phyloP scores from a whole-genome alignment of 495 filamentous ascomycete species.

The Penicillium robsamsonii region DNA sequence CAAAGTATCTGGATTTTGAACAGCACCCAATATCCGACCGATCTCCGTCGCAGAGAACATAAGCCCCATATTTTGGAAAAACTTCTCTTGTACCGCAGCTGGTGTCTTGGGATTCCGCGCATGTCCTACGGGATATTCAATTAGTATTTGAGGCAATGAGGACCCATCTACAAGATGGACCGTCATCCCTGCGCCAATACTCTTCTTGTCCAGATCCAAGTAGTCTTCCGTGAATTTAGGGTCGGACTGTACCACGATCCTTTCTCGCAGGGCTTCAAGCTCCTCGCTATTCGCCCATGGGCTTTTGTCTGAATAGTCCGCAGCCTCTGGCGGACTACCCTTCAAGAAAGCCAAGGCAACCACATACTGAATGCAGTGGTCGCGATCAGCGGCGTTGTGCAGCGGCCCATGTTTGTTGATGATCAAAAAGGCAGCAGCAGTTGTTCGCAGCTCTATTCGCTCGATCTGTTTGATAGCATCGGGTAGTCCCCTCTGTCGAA shows the following conservation, averaged over 20 bases:
- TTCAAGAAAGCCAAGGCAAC: conserved; percentile 43
- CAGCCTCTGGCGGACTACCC: conserved; percentile 25
- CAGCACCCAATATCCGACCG: conserved; percentile 61
- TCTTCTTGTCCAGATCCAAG: conserved; percentile 27
- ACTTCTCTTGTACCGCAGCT: conserved; percentile 72
- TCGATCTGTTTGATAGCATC: conserved; percentile 23
- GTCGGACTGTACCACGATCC: conserved; percentile 31
- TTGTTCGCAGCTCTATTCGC: conserved; percentile 34
- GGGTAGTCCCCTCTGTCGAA: conserved; percentile 11
- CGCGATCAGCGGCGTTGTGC: conserved; percentile 44
- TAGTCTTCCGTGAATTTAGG: conserved; percentile 37
- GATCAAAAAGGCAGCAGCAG: conserved; percentile 36
- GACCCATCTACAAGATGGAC: conserved; percentile 26
- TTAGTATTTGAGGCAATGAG: conserved; percentile 68
- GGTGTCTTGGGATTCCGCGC: conserved; percentile 71
- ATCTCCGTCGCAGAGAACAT: conserved; percentile 63
- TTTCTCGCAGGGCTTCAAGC: conserved; percentile 29
- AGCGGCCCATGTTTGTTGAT: conserved; percentile 41
- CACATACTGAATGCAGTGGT: conserved; percentile 47
- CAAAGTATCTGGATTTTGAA: conserved; percentile 53
- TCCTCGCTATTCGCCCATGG: conserved; percentile 28
- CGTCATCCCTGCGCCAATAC: conserved; percentile 24
- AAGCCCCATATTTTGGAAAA: conserved; percentile 68
- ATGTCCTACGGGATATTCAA: conserved; percentile 86
- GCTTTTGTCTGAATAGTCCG: conserved; percentile 39